Evolutionary conservation across 805 yeast genomes (phyloP), one percentile per base, ranked within the genome.

Genomic region (Candida palmyrensis): DNA sequence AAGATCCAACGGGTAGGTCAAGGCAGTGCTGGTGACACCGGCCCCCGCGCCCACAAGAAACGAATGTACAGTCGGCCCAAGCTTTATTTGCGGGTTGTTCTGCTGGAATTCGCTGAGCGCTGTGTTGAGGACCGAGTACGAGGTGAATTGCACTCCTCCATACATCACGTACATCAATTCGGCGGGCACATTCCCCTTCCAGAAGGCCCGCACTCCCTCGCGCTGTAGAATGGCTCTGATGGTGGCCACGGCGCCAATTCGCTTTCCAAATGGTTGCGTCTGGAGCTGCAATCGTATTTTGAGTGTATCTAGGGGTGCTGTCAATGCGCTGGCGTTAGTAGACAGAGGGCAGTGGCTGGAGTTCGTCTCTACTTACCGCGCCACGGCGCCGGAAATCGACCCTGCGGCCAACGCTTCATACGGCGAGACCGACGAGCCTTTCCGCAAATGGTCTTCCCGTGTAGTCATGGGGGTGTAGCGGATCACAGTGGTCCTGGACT

Each of bases 111-210:
- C 39, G 1, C 60, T 46, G n/a, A 80, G 48, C 14, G 55, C 31
- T 5, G 49, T 54, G 51, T 80, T 84, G 20, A 75, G 56, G 0
- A 67, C 51, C 1, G 87, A 67, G 48, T 81, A 85, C 1, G 84
- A 60, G 1, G 90, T 66, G 58, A 92, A 92, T 54, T 92, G 97
- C 0, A 75, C 61, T 1, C 85, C 85, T 9, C 97, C 96, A 48
- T 90, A 92, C 8, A 83, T 44, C 10, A 90, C 62, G 49, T 92
- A 92, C 77, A 92, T 74, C 24, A 78, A 55, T 42, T 87, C 87
- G 0, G 97, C 98, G 0, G 98, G 95, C 0, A 86, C 70, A 51
- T 92, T 92, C 0, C 98, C 98, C 53, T 88, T 89, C 97, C 97
- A 92, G n/a, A 90, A 65, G 0, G 87, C 90, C 10, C 55, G 39